phyloP scores from a whole-genome alignment of 371 early-diverging fungal species.

The Apophysomyces trapeziformis region DNA sequence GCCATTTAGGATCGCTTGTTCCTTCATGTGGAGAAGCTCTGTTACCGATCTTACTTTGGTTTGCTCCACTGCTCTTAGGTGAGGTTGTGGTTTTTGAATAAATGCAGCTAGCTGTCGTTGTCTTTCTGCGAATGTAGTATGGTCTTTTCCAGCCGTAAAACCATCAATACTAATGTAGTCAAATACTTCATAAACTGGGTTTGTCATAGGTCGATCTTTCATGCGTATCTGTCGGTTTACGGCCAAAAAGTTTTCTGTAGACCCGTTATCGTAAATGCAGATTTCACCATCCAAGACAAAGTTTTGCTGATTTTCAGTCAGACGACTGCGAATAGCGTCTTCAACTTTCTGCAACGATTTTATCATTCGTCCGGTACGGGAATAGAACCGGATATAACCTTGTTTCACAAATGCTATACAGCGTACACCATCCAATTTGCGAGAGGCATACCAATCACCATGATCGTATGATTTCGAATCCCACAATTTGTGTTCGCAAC shows the following conservation, averaged over 20 bases:
- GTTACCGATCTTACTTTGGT: conserved; percentile 25
- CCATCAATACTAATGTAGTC: conserved; percentile 48
- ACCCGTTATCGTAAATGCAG: conserved; percentile 42
- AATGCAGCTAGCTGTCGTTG: conserved; percentile 30
- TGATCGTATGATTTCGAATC: background rate
- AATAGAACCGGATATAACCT: conserved; percentile 41
- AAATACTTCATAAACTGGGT: conserved; percentile 59
- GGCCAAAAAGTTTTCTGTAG: conserved; percentile 34
- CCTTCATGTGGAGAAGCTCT: conserved; percentile 37
- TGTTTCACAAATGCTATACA: conserved; percentile 48
- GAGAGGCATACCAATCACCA: conserved; percentile 53
- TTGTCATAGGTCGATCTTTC: conserved; percentile 31
- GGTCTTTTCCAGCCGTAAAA: conserved; percentile 35
- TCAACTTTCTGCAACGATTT: conserved; percentile 39
- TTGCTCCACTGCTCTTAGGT: conserved; percentile 45
- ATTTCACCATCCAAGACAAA: conserved; percentile 65
- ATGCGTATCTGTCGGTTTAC: conserved; percentile 39
- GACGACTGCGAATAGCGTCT: conserved; percentile 29
- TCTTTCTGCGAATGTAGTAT: conserved; percentile 34
- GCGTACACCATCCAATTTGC: conserved; percentile 66
- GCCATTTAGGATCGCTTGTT: conserved; percentile 32
- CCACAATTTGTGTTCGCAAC: conserved; percentile 5
- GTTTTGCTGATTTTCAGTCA: conserved; percentile 5
- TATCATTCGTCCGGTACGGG: conserved; percentile 54
- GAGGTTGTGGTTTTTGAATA: conserved; percentile 14